These are phyloP conservation scores for Polytolypa hystricis DNA, from an alignment of 2,329 filamentous ascomycete species.

Conservation along the genomic window DNA sequence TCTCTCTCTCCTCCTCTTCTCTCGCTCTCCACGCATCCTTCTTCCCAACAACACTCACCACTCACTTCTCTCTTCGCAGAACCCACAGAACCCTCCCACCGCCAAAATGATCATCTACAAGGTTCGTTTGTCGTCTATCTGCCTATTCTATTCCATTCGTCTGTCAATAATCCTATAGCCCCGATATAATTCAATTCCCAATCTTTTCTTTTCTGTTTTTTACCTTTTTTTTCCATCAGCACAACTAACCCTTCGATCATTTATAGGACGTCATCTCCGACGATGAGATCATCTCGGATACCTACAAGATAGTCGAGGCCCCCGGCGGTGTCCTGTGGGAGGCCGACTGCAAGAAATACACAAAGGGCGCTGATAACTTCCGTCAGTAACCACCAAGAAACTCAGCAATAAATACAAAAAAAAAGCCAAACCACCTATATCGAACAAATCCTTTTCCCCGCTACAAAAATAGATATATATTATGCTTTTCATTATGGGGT, in stretches of 20 bases:
- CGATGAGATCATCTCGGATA: slow-evolving; percentile 97
- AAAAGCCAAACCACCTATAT: too few species aligned
- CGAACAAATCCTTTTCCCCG: neutral
- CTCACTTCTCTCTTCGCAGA: too few species aligned
- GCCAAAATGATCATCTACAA: slow-evolving; percentile 65
- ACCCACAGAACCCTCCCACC: slow-evolving; percentile 18
- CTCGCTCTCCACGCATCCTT: slow-evolving; percentile 17
- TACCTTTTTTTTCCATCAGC: neutral
- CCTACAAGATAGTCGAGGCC: slow-evolving; percentile 70
- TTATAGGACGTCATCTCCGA: slow-evolving; percentile 72
- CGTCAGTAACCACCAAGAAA: too few species aligned
- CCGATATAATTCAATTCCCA: neutral
- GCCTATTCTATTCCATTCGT: slow-evolving; percentile 3
- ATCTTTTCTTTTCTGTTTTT: slow-evolving; percentile 6
- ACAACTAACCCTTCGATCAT: slow-evolving; percentile 10
- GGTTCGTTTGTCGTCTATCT: slow-evolving; percentile 35
- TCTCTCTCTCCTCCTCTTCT: slow-evolving; percentile 11
- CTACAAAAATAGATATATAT: neutral
- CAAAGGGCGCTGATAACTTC: slow-evolving; percentile 61
- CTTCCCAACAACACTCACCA: too few species aligned
- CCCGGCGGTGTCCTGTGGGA: slow-evolving; percentile 69
- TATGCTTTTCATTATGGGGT: neutral
- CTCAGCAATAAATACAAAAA: too few species aligned
- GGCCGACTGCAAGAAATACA: slow-evolving; percentile 85
- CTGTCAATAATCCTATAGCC: neutral